Evolutionary conservation across 805 yeast species (phyloP).

Genomic region (Cyberlindnera japonica): DNA sequence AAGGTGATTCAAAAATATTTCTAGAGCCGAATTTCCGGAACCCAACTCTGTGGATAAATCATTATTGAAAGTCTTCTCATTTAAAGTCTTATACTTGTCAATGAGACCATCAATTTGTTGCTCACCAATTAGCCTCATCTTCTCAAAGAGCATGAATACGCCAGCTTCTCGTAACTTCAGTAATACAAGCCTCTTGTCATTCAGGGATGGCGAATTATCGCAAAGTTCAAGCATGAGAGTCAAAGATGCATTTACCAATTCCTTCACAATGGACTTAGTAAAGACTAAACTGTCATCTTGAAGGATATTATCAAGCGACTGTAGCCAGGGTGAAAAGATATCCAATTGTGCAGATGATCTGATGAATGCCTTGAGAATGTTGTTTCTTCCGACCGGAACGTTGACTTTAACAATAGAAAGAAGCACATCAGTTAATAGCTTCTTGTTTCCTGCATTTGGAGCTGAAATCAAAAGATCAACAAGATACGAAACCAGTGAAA

Average conservation of each 20-base stretch:
- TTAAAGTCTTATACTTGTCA: slow-evolving; percentile 19
- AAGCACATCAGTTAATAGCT: slow-evolving; percentile 51
- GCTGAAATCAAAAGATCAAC: slow-evolving; percentile 45
- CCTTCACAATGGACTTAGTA: slow-evolving; percentile 20
- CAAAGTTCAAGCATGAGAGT: slow-evolving; percentile 22
- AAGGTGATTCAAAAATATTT: slow-evolving; percentile 13
- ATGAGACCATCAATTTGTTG: slow-evolving; percentile 30
- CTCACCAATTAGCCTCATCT: slow-evolving; percentile 39
- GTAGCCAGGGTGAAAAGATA: slow-evolving; percentile 24
- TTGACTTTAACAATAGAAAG: slow-evolving; percentile 28
- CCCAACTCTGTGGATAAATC: slow-evolving; percentile 28
- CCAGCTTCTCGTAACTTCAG: slow-evolving; percentile 38
- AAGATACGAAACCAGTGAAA: slow-evolving; percentile 31
- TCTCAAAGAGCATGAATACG: slow-evolving; percentile 30
- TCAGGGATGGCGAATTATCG: slow-evolving; percentile 25
- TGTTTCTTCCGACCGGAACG: slow-evolving; percentile 29
- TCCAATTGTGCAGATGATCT: slow-evolving; percentile 14
- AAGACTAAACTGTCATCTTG: slow-evolving; percentile 20
- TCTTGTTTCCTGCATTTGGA: slow-evolving; percentile 49
- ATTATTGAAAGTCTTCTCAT: slow-evolving; percentile 11
- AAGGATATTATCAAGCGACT: slow-evolving; percentile 9
- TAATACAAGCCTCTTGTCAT: slow-evolving; percentile 25
- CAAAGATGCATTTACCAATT: slow-evolving; percentile 19
- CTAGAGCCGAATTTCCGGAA: slow-evolving; percentile 14
- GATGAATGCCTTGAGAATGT: slow-evolving; percentile 26